Percentiles rank a stretch among this genome's conserved stretches.
phyloP scores from a whole-genome alignment of 495 filamentous ascomycete genomes.

The Penicillium goetzii region DNA sequence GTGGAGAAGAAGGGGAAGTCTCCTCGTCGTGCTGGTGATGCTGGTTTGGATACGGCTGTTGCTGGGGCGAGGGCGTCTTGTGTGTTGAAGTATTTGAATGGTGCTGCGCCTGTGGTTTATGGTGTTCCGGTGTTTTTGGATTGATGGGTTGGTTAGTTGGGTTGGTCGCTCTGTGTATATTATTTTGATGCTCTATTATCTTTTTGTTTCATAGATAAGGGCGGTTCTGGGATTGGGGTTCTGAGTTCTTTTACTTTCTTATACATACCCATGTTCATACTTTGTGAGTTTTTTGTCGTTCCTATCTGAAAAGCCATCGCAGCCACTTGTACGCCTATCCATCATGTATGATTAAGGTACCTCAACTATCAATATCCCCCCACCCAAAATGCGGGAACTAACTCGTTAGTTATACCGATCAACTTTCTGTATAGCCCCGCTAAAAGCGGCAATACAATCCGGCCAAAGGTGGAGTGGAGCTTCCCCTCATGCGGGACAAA shows the following conservation, averaged over 20 bases:
- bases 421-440: background rate
- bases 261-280: conserved; percentile 3
- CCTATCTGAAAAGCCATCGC: background rate
- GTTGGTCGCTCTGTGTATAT: conserved; percentile 6
- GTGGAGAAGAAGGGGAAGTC: conserved; percentile 41
- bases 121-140: conserved; percentile 87
- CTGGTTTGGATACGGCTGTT: conserved; percentile 76
- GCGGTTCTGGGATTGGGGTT: background rate
- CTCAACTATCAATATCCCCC: background rate
- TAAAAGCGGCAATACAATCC: conserved; percentile 9
- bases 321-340: background rate
- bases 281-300: background rate
- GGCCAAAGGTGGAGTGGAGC: conserved; percentile 20
- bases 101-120: conserved; percentile 90
- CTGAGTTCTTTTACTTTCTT: background rate
- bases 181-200: background rate
- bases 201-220: background rate
- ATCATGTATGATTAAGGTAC: background rate
- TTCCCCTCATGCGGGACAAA: conserved; percentile 35
- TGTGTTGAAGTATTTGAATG: conserved; percentile 86
- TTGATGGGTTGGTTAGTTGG: conserved; percentile 9
- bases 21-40: conserved; percentile 8
- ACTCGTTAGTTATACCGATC: background rate
- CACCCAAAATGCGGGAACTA: background rate
- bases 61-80: conserved; percentile 72